A percentile compares a stretch with the other conserved stretches of the same genome.
These are phyloP conservation scores for Hemisphaericaspora lyxosophila DNA, from an alignment of 1,139 yeast species.

Conservation along the genomic window DNA sequence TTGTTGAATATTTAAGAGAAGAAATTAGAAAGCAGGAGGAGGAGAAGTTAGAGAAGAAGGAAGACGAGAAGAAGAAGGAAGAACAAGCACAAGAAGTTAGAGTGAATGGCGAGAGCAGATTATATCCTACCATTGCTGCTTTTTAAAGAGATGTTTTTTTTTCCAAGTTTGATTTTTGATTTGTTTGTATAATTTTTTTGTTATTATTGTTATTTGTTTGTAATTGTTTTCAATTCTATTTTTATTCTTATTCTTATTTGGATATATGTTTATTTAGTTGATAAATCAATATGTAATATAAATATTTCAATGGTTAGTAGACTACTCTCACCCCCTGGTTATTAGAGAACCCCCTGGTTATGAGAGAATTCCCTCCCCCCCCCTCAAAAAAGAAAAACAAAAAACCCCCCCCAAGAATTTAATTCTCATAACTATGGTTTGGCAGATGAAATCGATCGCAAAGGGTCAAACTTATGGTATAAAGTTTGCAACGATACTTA, in stretches of 20 bases:
- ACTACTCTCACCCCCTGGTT: too few species aligned
- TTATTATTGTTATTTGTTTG: constrained; percentile 1
- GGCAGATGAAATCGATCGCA: too few species aligned
- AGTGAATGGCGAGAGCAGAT: constrained; percentile 18
- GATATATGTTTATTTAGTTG: too few species aligned
- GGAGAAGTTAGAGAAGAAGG: background rate
- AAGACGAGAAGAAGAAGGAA: constrained; percentile 5
- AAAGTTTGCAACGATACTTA: too few species aligned
- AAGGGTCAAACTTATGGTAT: too few species aligned
- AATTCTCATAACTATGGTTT: too few species aligned
- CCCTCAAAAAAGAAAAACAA: too few species aligned
- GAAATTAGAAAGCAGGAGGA: constrained; percentile 16
- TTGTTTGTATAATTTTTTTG: constrained; percentile 3
- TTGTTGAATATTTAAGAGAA: constrained; percentile 27
- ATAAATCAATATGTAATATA: too few species aligned
- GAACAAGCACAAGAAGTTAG: constrained; percentile 8
- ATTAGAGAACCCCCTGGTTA: too few species aligned
- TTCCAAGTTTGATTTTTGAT: background rate
- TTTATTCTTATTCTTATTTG: constrained; percentile 1
- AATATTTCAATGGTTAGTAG: too few species aligned
- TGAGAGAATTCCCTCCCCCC: too few species aligned
- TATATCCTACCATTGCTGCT: constrained; percentile 47
- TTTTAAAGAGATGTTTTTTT: constrained; percentile 24
- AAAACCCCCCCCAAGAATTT: too few species aligned
- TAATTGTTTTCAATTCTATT: constrained; percentile 1